Evolutionary conservation across 179 eudicot genomes (phyloP).

Genomic region (Pouteria campechiana): DNA sequence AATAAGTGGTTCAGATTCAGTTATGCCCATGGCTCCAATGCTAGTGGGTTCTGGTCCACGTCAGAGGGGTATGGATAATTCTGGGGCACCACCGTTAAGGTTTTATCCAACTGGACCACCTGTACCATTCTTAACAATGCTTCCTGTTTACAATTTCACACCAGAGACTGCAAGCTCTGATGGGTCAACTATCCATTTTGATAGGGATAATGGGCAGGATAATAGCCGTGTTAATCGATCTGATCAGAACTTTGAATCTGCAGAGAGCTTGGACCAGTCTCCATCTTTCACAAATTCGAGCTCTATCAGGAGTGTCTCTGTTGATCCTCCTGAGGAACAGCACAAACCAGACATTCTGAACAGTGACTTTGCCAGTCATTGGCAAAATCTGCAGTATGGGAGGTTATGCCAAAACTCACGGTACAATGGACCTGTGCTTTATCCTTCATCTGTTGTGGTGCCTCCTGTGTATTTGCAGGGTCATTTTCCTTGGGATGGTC

Average conservation of each 20-base stretch:
- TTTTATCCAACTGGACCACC: conserved; percentile 40
- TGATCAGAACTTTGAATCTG: conserved; percentile 12
- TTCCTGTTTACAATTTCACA: conserved; percentile 21
- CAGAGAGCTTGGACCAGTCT: conserved; percentile 12
- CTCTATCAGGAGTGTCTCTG: conserved; percentile 3
- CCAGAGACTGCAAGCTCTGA: conserved; percentile 20
- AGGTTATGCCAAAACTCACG: conserved; percentile 32
- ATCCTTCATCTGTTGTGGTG: conserved; percentile 19
- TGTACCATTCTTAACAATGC: conserved; percentile 33
- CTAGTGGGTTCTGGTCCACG: conserved; percentile 20
- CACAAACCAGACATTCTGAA: conserved; percentile 31
- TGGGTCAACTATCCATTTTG: conserved; percentile 6
- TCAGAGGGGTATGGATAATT: conserved; percentile 19
- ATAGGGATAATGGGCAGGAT: conserved; percentile 1
- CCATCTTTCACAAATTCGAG: conserved; percentile 6
- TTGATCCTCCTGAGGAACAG: conserved; percentile 19
- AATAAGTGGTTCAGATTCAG: conserved; percentile 19
- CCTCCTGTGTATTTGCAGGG: conserved; percentile 31
- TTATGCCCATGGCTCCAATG: conserved; percentile 22
- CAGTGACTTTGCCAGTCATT: conserved; percentile 46
- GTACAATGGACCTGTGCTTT: conserved; percentile 16
- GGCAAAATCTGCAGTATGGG: conserved; percentile 47
- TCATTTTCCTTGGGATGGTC: conserved; percentile 14
- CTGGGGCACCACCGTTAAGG: conserved; percentile 22
- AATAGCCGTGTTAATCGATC: conserved; percentile 3